These are phyloP conservation scores for Chaetothyriales sp. DNA, from an alignment of 2,329 filamentous ascomycete genomes.

Conservation along the genomic window DNA sequence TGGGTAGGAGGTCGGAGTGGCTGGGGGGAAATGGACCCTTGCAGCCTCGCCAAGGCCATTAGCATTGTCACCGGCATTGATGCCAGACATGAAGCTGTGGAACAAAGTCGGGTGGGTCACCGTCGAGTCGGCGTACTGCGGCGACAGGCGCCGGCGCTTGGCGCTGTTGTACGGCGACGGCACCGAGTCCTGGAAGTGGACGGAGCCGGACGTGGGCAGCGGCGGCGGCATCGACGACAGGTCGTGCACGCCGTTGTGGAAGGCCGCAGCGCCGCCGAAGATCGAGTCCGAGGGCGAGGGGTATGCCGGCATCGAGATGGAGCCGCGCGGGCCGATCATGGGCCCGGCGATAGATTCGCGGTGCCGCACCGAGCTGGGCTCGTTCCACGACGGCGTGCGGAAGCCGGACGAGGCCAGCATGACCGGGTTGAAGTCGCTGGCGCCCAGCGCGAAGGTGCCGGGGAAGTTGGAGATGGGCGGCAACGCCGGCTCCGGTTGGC, in stretches of 20 bases:
- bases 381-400: neutral
- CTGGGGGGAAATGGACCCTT: conserved; percentile 13
- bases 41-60: conserved; percentile 13
- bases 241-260: conserved; percentile 3
- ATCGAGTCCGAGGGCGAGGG: conserved; percentile 18
- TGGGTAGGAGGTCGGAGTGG: conserved; percentile 8
- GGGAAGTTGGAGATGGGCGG: conserved; percentile 4
- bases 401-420: conserved; percentile 4
- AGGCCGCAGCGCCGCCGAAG: conserved; percentile 6
- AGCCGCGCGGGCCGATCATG: neutral
- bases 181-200: conserved; percentile 10
- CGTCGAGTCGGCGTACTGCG: conserved; percentile 12
- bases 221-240: conserved; percentile 16
- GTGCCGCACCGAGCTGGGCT: neutral
- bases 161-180: conserved; percentile 14
- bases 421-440: conserved; percentile 6
- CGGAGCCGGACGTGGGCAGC: conserved; percentile 17
- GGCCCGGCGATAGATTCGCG: neutral
- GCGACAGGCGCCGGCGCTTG: conserved; percentile 17
- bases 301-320: conserved; percentile 1
- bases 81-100: neutral
- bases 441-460: conserved; percentile 1
- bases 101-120: conserved; percentile 6
- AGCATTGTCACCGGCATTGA: neutral
- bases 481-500: conserved; percentile 3